Evolutionary conservation across 371 early-diverging fungal species (phyloP).

Genomic region (Mortierella sp.): DNA sequence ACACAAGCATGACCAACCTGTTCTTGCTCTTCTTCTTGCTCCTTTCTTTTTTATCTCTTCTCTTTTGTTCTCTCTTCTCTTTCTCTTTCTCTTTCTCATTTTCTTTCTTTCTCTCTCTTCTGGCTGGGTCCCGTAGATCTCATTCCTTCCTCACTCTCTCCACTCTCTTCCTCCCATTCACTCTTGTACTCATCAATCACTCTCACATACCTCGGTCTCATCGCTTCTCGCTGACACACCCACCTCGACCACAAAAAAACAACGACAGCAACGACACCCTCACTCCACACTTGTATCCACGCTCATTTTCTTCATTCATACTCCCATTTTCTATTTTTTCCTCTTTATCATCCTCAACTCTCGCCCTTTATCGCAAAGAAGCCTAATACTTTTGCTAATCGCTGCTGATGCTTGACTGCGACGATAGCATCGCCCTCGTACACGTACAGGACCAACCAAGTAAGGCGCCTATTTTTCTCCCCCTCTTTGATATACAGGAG

Average conservation of each 20-base stretch:
- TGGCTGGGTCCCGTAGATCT: conserved; percentile 6
- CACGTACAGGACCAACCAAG: conserved; percentile 50
- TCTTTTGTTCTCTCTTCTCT: not conserved
- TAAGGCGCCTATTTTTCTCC: conserved; percentile 3
- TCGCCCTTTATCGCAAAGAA: not conserved
- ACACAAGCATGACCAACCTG: not conserved
- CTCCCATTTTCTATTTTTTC: conserved; percentile 5
- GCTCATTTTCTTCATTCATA: not conserved
- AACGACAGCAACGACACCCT: not conserved
- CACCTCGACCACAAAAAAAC: not conserved
- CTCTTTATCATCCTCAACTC: not conserved
- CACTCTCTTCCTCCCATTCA: conserved; percentile 3
- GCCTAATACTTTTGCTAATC: not conserved
- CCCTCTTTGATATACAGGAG: not conserved
- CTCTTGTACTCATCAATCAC: not conserved
- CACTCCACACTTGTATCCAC: conserved; percentile 8
- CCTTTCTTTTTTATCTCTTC: conserved; percentile 13
- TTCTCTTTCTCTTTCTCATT: not conserved
- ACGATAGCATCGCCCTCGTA: conserved; percentile 54
- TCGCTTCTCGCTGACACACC: not conserved
- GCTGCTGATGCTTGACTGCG: conserved; percentile 55
- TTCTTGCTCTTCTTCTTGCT: not conserved
- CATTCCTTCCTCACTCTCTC: conserved; percentile 4
- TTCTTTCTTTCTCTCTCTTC: not conserved
- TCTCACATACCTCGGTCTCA: conserved; percentile 13